Percentiles rank a stretch among this genome's conserved stretches.
These are phyloP conservation scores for Oryza glumipatula DNA, from an alignment of 176 grass and related monocot genomes.

Conservation along the genomic window DNA sequence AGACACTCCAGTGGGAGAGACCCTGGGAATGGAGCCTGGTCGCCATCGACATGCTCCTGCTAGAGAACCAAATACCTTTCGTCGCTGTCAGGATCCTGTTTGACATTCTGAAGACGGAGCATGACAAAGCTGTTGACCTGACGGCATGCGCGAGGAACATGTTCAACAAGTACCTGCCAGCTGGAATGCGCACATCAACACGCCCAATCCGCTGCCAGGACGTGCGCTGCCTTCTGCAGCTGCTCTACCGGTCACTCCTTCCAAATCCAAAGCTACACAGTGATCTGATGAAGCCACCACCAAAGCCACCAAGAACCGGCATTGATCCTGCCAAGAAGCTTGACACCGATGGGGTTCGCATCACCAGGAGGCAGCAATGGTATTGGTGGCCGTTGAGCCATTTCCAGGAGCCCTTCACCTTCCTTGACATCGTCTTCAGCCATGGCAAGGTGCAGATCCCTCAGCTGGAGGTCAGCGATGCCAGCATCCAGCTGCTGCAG, in stretches of 20 bases:
- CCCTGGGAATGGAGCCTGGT: conserved; percentile 41
- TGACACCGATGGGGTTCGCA: not conserved
- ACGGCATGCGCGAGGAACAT: conserved; percentile 19
- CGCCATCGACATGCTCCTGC: conserved; percentile 14
- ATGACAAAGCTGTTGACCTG: conserved; percentile 9
- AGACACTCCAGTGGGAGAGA: conserved; percentile 22
- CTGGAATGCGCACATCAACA: conserved; percentile 25
- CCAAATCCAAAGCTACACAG: conserved; percentile 15
- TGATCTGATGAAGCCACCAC: not conserved
- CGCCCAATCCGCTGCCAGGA: not conserved
- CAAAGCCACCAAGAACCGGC: conserved; percentile 20
- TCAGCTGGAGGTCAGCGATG: conserved; percentile 20
- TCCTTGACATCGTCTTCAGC: conserved; percentile 18
- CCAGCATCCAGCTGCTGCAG: conserved; percentile 29
- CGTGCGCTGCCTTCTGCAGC: conserved; percentile 22
- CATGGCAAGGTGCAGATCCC: conserved; percentile 4
- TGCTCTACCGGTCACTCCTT: conserved; percentile 13
- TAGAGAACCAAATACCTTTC: conserved; percentile 32
- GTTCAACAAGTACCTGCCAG: conserved; percentile 19
- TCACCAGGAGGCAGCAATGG: not conserved
- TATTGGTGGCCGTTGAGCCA: not conserved
- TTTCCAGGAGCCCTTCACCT: conserved; percentile 22
- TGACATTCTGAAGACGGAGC: conserved; percentile 27
- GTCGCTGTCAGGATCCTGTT: conserved; percentile 34
- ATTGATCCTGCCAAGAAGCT: conserved; percentile 7